A percentile compares a stretch with the other conserved stretches of the same genome.
Conservation (phyloP, 805 yeast genomes). For the Zygoascus flipseniorum region DNA sequence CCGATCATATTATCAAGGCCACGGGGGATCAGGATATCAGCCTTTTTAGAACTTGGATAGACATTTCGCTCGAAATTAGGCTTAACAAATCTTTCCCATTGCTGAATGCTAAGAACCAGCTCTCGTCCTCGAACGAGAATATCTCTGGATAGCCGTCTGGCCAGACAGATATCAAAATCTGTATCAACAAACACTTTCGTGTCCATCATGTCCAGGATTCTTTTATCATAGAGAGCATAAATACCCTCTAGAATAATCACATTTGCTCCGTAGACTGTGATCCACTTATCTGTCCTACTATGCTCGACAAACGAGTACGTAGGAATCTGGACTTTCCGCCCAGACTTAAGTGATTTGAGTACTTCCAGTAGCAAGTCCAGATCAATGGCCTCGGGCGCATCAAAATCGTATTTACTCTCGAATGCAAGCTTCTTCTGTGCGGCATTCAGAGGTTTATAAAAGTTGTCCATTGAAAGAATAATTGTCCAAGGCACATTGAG, state of each 20-base stretch:
- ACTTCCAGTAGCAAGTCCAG: slow-evolving; percentile 60
- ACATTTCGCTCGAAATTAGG: slow-evolving; percentile 79
- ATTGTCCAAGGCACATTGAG: slow-evolving; percentile 88
- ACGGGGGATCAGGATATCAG: slow-evolving; percentile 86
- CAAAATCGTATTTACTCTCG: slow-evolving; percentile 70
- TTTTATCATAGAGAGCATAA: slow-evolving; percentile 65
- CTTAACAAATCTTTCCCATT: slow-evolving; percentile 87
- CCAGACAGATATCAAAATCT: slow-evolving; percentile 85
- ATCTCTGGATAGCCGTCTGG: slow-evolving; percentile 81
- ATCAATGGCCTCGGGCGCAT: slow-evolving; percentile 78
- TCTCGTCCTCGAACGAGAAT: slow-evolving; percentile 82
- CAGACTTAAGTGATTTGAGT: slow-evolving; percentile 44
- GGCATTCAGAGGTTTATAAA: slow-evolving; percentile 63
- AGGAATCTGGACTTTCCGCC: slow-evolving; percentile 51
- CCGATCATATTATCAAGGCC: slow-evolving; percentile 80
- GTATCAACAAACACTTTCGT: slow-evolving; percentile 88
- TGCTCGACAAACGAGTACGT: slow-evolving; percentile 61
- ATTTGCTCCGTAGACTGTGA: slow-evolving; percentile 86
- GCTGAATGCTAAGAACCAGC: slow-evolving; percentile 68
- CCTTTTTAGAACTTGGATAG: slow-evolving; percentile 64
- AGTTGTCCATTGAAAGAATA: slow-evolving; percentile 80
- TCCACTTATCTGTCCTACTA: slow-evolving; percentile 49
- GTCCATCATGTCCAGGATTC: slow-evolving; percentile 70
- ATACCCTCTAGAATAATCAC: slow-evolving; percentile 90
- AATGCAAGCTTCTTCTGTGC: slow-evolving; percentile 62